Base-by-base conservation (phyloP, 257 asterid genomes). In the Przewalskia tangutica region DNA sequence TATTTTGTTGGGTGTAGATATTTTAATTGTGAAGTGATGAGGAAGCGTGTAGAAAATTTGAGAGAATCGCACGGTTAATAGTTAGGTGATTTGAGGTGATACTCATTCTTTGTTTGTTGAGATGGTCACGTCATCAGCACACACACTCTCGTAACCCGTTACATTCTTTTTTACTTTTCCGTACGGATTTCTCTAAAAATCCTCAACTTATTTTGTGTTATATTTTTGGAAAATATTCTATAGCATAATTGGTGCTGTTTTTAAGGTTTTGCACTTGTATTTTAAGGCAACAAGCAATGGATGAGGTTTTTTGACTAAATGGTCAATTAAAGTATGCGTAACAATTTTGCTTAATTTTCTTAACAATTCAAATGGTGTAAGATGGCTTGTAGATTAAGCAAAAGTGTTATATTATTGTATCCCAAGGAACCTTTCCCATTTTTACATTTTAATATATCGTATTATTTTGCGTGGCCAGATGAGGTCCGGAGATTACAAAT, bases 31-130 rank as follows among this genome's bases (percentile, higher is more conserved):
- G 16, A 83, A 60, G 48, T 18, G 81, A 83, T 84, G 84, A 38
- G 87, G 85, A 60, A 7, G 86, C 87, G 85, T 77, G 84, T 85
- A 84, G 83, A 75, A 5, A 85, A 87, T 82, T 44, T 7, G 0
- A 82, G 62, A 73, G 23, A 76, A 85, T 84, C 86, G 62, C 85
- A 79, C 91, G 87, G 84, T 84, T 82, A 7, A 38, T 40, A 81
- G 42, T 42, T 62, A 63, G 80, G 63, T 86, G 88, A 81, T 85
- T 81, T 88, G 82, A 66, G 77, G 38, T 17, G 7, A 64, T 46
- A 14, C 18, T 71, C 83, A 71, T 82, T 83, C 86, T 87, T 86
- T 85, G 85, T 86, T 83, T 84, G 89, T 82, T 88, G 62, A 71
- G 53, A 23, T 70, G 75, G 82, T 82, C 55, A 51, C 78, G 50